These are phyloP conservation scores for Lanmaoa pseudosensibilis DNA, from an alignment of 768 basidiomycete genomes.

Conservation along the genomic window DNA sequence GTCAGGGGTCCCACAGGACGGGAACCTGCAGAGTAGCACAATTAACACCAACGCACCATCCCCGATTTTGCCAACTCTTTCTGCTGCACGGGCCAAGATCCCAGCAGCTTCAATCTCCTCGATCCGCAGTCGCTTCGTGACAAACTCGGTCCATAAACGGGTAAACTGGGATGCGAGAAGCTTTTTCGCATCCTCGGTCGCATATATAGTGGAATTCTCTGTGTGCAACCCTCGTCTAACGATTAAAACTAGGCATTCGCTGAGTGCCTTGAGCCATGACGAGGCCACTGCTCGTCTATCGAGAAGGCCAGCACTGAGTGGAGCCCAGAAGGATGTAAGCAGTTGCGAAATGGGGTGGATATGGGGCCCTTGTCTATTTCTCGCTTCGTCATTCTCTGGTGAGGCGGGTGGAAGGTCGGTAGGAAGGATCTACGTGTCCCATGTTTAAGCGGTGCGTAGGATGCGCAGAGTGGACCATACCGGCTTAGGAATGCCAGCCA, in stretches of 20 bases:
- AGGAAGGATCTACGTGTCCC: conserved; percentile 22
- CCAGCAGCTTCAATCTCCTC: conserved; percentile 44
- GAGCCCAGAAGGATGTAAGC: conserved; percentile 82
- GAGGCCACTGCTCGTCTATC: conserved; percentile 31
- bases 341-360: conserved; percentile 46
- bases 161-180: conserved; percentile 48
- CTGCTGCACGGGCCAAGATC: conserved; percentile 48
- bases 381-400: background rate
- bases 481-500: conserved; percentile 75
- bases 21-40: conserved; percentile 9
- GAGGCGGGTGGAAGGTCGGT: conserved; percentile 12
- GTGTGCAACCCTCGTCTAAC: conserved; percentile 29
- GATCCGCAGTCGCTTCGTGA: conserved; percentile 44
- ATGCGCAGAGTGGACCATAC: conserved; percentile 40
- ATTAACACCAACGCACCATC: conserved; percentile 38
- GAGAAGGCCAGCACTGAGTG: conserved; percentile 49
- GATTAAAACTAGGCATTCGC: conserved; percentile 71
- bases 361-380: background rate
- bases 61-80: conserved; percentile 40
- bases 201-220: conserved; percentile 4
- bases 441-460: background rate
- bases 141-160: conserved; percentile 51
- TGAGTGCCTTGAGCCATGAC: conserved; percentile 65
- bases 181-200: conserved; percentile 1
- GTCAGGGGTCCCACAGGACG: conserved; percentile 24